Evolutionary conservation across 345 rosid species (phyloP), one percentile per base, ranked within the genome.

Genomic region (Adansonia digitata): DNA sequence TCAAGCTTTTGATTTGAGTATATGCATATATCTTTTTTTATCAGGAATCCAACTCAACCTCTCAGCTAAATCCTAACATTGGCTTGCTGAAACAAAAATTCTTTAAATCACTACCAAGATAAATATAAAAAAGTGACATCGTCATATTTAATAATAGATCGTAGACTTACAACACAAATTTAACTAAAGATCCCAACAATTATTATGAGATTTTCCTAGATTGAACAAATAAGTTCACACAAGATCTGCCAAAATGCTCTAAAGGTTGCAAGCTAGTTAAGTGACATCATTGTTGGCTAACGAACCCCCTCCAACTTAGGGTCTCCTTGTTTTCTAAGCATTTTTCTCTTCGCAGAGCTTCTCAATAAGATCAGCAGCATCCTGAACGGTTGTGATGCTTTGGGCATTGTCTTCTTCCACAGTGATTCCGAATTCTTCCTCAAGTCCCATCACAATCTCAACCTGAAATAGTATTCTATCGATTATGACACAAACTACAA

Each of bases 371-470:
- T 86, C 87, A 24, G 90, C 91, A 71, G 91, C 94, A 69, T 89
- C 89, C 60, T 90, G 85, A 24, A 90, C 94, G 0, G 91, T 86
- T 11, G 84, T 63, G 15, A 90, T 90, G 81, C 48, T 81, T 69
- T 85, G 90, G 3, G 92, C 92, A 61, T 79, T 84, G 40, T 90
- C 94, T 81, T 89, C 94, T 4, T 80, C 89, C 73, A 88, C 88
- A 43, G 72, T 77, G 74, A 90, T 86, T 0, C 80, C 85, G 51
- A 88, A 90, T 80, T 82, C 92, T 84, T 86, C 92, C 69, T 88
- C 92, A 5, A 90, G 84, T 71, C 88, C 90, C 90, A 90, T 90
- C 76, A 90, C 94, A 63, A 88, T 88, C 86, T 90, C 94, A 75
- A 90, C 94, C 94, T 90, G 77, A 49, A 77, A 69, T 5, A 2